These are phyloP conservation scores for Chlorella sp. DNA, from an alignment of 139 green algal species.

Conservation along the genomic window DNA sequence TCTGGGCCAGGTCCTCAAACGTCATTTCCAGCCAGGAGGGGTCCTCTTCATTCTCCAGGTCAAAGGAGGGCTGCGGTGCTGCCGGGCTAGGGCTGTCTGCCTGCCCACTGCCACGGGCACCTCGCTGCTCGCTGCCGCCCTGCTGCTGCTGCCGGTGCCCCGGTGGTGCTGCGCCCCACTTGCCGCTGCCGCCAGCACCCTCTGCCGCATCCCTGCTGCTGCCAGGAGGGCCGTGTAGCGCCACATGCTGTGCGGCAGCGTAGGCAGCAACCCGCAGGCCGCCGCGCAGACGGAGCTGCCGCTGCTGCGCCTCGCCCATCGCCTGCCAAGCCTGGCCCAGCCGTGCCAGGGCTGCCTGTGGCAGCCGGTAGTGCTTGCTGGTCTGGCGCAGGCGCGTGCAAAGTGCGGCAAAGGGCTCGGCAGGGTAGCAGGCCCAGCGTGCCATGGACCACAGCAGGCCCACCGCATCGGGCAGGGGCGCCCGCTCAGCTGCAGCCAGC, in stretches of 20 bases:
- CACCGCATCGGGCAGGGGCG: neutral
- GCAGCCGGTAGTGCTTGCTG: neutral
- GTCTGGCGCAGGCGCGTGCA: neutral
- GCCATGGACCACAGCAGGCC: conserved; percentile 27
- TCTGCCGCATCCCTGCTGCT: neutral
- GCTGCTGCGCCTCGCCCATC: neutral
- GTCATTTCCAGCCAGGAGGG: no score
- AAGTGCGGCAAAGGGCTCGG: neutral
- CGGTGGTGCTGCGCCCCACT: neutral
- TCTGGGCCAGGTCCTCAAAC: no score
- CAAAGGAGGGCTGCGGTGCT: no score
- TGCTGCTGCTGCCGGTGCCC: neutral
- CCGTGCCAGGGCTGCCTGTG: neutral
- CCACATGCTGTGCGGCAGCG: neutral
- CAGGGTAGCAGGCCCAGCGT: neutral
- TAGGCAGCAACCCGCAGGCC: neutral
- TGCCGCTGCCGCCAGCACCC: neutral
- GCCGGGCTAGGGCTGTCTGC: neutral
- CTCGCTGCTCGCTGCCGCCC: neutral
- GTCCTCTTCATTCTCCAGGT: no score
- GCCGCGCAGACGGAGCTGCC: neutral
- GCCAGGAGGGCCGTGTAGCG: neutral
- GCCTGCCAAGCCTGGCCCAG: conserved; percentile 10
- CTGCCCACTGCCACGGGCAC: neutral
- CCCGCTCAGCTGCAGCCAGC: neutral